phyloP scores from a whole-genome alignment of 2,329 filamentous ascomycete genomes.

The Fusarium bulbicola region DNA sequence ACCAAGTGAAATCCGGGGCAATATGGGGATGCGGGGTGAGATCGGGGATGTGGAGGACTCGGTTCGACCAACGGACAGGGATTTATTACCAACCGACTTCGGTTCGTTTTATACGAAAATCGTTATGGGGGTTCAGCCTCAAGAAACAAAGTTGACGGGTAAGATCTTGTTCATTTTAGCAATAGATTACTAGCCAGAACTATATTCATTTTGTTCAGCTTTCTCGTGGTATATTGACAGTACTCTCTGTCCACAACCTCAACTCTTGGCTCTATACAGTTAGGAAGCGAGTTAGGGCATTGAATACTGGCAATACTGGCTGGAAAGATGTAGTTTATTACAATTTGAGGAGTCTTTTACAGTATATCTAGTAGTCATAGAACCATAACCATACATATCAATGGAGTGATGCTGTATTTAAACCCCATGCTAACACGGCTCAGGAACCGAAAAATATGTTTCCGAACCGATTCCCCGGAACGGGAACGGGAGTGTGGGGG shows the following conservation, averaged over 20 bases:
- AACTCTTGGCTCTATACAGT: background rate
- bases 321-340: background rate
- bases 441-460: background rate
- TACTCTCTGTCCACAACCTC: too few species aligned
- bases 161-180: background rate
- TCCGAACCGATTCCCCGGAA: slow-evolving; percentile 13
- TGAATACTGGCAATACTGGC: background rate
- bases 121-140: background rate
- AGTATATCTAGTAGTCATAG: background rate
- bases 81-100: background rate
- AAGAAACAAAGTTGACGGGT: background rate
- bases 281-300: background rate
- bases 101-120: background rate
- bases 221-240: too few species aligned
- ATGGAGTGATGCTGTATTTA: background rate
- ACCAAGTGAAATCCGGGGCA: background rate
- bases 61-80: background rate
- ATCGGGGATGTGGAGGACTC: background rate
- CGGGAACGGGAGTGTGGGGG: slow-evolving; percentile 17
- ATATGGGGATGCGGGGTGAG: background rate
- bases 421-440: background rate
- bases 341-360: accelerated
- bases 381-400: accelerated
- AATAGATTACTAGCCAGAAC: background rate
- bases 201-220: too few species aligned